A percentile compares a stretch with the other conserved stretches of the same genome.
phyloP scores from a whole-genome alignment of 1,139 yeast genomes.

The Candida neerlandica region DNA sequence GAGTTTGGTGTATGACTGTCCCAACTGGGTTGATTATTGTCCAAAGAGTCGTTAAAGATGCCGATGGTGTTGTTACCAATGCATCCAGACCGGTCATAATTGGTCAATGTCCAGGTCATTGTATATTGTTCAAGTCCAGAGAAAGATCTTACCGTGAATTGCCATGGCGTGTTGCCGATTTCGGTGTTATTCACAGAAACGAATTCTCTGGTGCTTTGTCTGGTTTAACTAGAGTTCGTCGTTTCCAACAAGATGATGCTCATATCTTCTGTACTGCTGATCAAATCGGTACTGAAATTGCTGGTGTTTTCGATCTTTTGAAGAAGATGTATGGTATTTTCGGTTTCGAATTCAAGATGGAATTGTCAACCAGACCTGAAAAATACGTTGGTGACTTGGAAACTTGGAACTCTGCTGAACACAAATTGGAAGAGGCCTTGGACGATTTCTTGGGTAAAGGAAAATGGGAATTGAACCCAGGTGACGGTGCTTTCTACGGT shows the following conservation, averaged over 20 bases:
- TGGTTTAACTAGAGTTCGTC: conserved; percentile 93
- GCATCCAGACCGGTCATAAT: neutral
- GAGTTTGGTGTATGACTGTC: conserved; percentile 10
- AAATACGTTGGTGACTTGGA: conserved; percentile 83
- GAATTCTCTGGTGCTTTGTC: conserved; percentile 85
- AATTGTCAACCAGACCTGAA: conserved; percentile 92
- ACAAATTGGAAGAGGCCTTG: conserved; percentile 71
- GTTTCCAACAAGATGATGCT: conserved; percentile 99
- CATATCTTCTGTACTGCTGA: conserved; percentile 93
- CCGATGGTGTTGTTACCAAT: neutral
- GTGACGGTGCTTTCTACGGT: conserved; percentile 98
- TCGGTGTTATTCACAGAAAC: conserved; percentile 93
- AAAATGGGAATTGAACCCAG: conserved; percentile 88
- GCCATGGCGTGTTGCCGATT: conserved; percentile 96
- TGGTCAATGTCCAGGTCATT: conserved; percentile 87
- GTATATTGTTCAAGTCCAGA: conserved; percentile 81
- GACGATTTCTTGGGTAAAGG: conserved; percentile 70
- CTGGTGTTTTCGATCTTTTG: conserved; percentile 77
- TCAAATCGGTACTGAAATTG: conserved; percentile 83
- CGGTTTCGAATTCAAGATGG: conserved; percentile 88
- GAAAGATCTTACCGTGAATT: conserved; percentile 92
- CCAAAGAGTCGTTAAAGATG: conserved; percentile 70
- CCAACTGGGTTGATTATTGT: conserved; percentile 9
- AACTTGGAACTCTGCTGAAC: conserved; percentile 90
- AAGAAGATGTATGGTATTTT: conserved; percentile 78